Evolutionary conservation across 2,329 filamentous ascomycete genomes (phyloP).

Genomic region (Calonectria hawksworthii): DNA sequence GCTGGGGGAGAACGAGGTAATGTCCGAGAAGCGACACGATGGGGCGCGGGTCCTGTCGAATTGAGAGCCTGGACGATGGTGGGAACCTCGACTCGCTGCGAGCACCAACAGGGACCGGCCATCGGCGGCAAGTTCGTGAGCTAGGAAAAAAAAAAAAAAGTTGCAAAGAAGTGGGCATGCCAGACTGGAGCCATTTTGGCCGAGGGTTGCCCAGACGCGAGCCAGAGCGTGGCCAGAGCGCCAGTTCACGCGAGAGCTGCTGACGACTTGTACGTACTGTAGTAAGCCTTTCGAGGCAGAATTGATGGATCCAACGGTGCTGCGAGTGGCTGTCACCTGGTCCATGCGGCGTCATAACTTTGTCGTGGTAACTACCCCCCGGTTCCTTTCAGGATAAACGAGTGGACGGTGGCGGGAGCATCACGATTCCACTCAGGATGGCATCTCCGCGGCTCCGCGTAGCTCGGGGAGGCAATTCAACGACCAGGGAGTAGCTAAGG

Average conservation of each 20-base stretch:
- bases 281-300: slow-evolving; percentile 33
- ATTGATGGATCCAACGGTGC: slow-evolving; percentile 4
- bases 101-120: slow-evolving; percentile 40
- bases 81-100: slow-evolving; percentile 32
- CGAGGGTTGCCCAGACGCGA: slow-evolving; percentile 33
- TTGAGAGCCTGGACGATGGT: slow-evolving; percentile 30
- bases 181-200: slow-evolving; percentile 34
- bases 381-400: background rate
- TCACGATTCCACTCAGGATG: slow-evolving; percentile 13
- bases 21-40: slow-evolving; percentile 43
- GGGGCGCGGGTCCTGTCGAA: slow-evolving; percentile 25
- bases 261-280: slow-evolving; percentile 27
- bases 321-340: background rate
- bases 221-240: slow-evolving; percentile 34
- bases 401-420: slow-evolving; percentile 7
- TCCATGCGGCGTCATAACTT: slow-evolving; percentile 11
- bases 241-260: slow-evolving; percentile 31
- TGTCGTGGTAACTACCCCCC: background rate
- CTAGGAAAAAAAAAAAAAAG: slow-evolving; percentile 31
- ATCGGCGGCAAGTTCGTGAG: slow-evolving; percentile 44
- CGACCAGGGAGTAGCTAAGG: slow-evolving; percentile 21
- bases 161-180: slow-evolving; percentile 40
- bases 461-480: slow-evolving; percentile 19
- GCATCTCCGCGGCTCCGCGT: slow-evolving; percentile 22
- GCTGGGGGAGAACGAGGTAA: slow-evolving; percentile 35